Evolutionary conservation across 208 protist genomes (phyloP), one percentile per base, ranked within the genome.

Genomic region (Porcisia hertigi): DNA sequence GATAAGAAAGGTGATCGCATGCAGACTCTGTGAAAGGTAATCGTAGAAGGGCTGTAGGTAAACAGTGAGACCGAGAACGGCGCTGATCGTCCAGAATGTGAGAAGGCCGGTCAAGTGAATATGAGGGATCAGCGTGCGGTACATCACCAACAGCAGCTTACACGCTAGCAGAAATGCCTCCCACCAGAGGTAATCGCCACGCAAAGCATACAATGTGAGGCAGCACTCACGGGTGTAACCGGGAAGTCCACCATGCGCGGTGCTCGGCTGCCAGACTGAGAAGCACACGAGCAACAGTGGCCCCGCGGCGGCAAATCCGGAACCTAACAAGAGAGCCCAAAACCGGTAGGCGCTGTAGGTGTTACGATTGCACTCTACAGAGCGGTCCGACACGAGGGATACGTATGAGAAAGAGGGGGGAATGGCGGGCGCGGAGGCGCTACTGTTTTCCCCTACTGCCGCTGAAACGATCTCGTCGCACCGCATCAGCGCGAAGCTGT

Each of bases 401-500:
- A 18, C 14, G 36, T 71, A 45, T 59, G 58, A 79, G 36, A n/a
- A 69, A 53, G 64, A 47, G 41, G 2, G 11, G 39, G 62, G 25
- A 39, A 30, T 72, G 25, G 30, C 23, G n/a, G 3, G 39, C 43
- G 25, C 52, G 49, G 43, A 57, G 39, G 36, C 34, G 41, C 5
- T 6, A 20, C 18, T 18, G 12, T 30, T 41, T 18, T 25, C 30
- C 60, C 9, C 30, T 14, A 23, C 34, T 5, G 70, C 64, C 25
- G 57, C 64, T 8, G 43, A 71, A 18, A 79, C 62, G 18, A 80
- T 71, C 18, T n/a, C 58, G 0, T 58, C 70, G 67, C 84, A 88
- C n/a, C 70, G 79, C 25, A 83, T 77, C 49, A 88, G 75, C 25
- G 73, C 58, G 49, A 88, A 85, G 69, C 69, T 72, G 75, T 79